Conservation (phyloP, 768 basidiomycete species). For the Clavaria fumosa region DNA sequence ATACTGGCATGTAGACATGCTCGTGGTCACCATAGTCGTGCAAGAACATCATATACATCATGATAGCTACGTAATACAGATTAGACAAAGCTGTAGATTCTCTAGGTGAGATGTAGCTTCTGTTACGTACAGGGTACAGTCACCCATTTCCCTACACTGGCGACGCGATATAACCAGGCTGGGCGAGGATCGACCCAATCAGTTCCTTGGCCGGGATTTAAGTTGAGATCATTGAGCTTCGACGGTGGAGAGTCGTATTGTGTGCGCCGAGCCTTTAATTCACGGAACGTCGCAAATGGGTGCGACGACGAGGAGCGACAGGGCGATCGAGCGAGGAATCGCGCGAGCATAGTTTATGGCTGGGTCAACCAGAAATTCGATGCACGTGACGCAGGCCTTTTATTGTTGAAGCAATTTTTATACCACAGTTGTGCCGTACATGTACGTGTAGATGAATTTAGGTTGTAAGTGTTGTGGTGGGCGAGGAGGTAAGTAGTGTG, state of each 20-base stretch:
- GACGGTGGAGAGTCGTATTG: not conserved
- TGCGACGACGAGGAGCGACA: too few species aligned
- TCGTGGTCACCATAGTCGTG: slow-evolving; percentile 58
- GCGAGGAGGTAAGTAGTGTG: too few species aligned
- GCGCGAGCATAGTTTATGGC: too few species aligned
- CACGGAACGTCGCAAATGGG: too few species aligned
- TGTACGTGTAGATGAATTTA: too few species aligned
- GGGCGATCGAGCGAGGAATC: too few species aligned
- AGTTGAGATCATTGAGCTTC: not conserved
- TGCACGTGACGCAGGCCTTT: too few species aligned
- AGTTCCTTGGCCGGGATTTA: not conserved
- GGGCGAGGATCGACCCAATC: slow-evolving; percentile 34
- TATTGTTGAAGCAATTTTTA: too few species aligned
- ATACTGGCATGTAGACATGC: slow-evolving; percentile 53
- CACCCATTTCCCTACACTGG: slow-evolving; percentile 35
- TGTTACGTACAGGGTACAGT: slow-evolving; percentile 36
- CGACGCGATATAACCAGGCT: slow-evolving; percentile 41
- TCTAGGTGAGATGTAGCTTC: not conserved
- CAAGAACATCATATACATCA: slow-evolving; percentile 42
- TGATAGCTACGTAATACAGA: slow-evolving; percentile 24
- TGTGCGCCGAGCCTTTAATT: too few species aligned
- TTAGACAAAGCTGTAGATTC: not conserved
- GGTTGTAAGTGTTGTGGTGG: too few species aligned
- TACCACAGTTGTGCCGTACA: too few species aligned
- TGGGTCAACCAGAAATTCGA: too few species aligned